These are phyloP conservation scores for Colletotrichum sp. DNA, from an alignment of 2,329 filamentous ascomycete species.

Conservation along the genomic window DNA sequence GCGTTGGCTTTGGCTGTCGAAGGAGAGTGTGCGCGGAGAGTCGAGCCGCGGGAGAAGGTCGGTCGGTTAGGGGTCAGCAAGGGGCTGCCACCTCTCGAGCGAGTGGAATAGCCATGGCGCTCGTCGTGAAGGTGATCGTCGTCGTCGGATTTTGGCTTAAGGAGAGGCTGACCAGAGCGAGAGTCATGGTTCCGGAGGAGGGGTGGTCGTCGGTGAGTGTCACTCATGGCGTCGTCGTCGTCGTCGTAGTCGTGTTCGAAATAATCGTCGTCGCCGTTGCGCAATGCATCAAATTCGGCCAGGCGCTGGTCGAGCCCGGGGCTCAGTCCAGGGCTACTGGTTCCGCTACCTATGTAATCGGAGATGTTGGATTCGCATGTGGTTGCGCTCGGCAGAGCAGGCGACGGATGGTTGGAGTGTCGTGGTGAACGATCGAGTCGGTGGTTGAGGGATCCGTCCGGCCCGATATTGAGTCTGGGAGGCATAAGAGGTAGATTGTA, in stretches of 20 bases:
- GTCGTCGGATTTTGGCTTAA: constrained; percentile 37
- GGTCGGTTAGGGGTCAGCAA: constrained; percentile 22
- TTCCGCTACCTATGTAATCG: constrained; percentile 18
- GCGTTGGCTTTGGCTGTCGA: constrained; percentile 54
- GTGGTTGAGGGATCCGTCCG: constrained; percentile 19
- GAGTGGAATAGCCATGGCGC: constrained; percentile 21
- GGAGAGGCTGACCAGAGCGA: constrained; percentile 47
- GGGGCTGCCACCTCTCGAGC: constrained; percentile 16
- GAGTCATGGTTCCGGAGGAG: constrained; percentile 52
- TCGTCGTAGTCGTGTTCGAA: constrained; percentile 36
- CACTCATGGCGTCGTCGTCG: constrained; percentile 46
- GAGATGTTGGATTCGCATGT: constrained; percentile 23
- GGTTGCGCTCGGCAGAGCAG: constrained; percentile 2
- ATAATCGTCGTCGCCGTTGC: constrained; percentile 23
- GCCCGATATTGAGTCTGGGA: constrained; percentile 18
- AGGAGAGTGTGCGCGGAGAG: constrained; percentile 76
- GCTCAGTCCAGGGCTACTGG: constrained; percentile 8
- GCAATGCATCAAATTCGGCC: constrained; percentile 21
- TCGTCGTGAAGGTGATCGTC: constrained; percentile 30
- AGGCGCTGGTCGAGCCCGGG: constrained; percentile 17
- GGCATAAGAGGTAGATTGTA: constrained; percentile 14
- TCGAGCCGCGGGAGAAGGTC: constrained; percentile 57
- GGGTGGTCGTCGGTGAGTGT: constrained; percentile 47
- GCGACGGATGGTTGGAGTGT: neutral
- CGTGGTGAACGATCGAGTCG: neutral